Percentiles rank a stretch among this genome's conserved stretches.
Conservation (phyloP, 768 basidiomycete genomes). For the Steccherinum ochraceum region DNA sequence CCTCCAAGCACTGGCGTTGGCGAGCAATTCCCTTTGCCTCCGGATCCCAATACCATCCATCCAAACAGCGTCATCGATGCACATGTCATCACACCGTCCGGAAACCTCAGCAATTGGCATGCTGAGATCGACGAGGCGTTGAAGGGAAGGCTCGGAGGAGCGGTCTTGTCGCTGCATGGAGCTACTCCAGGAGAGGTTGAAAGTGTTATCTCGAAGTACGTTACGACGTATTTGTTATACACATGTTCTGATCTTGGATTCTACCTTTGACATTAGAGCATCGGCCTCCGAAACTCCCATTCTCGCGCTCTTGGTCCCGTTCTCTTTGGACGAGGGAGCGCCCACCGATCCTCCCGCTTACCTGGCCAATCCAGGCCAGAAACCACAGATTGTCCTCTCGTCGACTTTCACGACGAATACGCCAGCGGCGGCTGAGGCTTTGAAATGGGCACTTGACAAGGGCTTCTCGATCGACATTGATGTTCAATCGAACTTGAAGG, state of each 20-base stretch:
- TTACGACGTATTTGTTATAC: no score
- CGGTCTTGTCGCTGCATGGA: constrained; percentile 49
- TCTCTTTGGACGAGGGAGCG: constrained; percentile 44
- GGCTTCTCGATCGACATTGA: constrained; percentile 68
- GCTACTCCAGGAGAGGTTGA: constrained; percentile 31
- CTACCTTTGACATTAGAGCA: constrained; percentile 1
- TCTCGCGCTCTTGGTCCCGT: constrained; percentile 56
- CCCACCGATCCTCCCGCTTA: constrained; percentile 31
- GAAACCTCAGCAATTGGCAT: constrained; percentile 45
- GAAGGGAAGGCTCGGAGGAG: constrained; percentile 39
- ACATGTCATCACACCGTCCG: constrained; percentile 43
- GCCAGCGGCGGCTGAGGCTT: constrained; percentile 43
- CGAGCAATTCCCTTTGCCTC: constrained; percentile 62
- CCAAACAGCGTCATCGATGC: constrained; percentile 65
- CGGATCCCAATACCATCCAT: constrained; percentile 60
- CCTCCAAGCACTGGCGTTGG: constrained; percentile 62
- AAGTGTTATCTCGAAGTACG: constrained; percentile 43
- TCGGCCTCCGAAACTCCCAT: constrained; percentile 27
- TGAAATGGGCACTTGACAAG: constrained; percentile 60
- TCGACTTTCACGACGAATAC: constrained; percentile 48
- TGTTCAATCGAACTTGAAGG: constrained; percentile 46
- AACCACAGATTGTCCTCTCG: constrained; percentile 46
- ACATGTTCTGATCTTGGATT: not conserved
- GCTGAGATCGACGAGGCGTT: constrained; percentile 41
- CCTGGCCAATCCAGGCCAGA: constrained; percentile 23